Percentiles rank a stretch among this genome's conserved stretches.
phyloP scores from a whole-genome alignment of 2,329 filamentous ascomycete species.

The Monosporascus sp. region DNA sequence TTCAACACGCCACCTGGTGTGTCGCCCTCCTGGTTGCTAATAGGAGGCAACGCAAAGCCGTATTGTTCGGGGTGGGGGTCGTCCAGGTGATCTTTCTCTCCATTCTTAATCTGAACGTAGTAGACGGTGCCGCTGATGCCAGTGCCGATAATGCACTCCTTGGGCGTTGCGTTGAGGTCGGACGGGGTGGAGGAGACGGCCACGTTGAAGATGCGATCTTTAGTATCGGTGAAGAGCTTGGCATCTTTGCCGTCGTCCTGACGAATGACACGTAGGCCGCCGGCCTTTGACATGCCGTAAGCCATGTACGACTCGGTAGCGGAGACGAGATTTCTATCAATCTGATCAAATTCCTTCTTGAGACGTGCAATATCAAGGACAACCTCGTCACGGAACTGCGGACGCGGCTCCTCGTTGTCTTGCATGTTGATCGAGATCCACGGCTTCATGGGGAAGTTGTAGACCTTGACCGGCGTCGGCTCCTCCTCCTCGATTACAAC shows the following conservation, averaged over 20 bases:
- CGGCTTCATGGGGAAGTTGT: slow-evolving; percentile 94
- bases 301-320: slow-evolving; percentile 88
- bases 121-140: slow-evolving; percentile 96
- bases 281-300: slow-evolving; percentile 90
- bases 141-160: slow-evolving; percentile 84
- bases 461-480: slow-evolving; percentile 67
- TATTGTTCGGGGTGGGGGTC: slow-evolving; percentile 75
- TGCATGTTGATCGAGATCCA: slow-evolving; percentile 85
- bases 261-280: slow-evolving; percentile 86
- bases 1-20: slow-evolving; percentile 89
- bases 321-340: slow-evolving; percentile 87
- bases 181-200: slow-evolving; percentile 67
- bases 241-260: slow-evolving; percentile 91
- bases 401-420: slow-evolving; percentile 49
- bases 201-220: slow-evolving; percentile 93
- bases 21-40: slow-evolving; percentile 81
- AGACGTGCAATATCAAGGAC: slow-evolving; percentile 90
- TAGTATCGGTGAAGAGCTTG: slow-evolving; percentile 84
- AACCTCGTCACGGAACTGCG: slow-evolving; percentile 68
- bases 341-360: slow-evolving; percentile 97
- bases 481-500: slow-evolving; percentile 64
- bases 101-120: slow-evolving; percentile 77
- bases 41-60: slow-evolving; percentile 84
- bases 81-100: slow-evolving; percentile 73
- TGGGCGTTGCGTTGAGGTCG: slow-evolving; percentile 51